Conservation (phyloP, 1,284 basidiomycete species). For the Takashimella tepidaria region DNA sequence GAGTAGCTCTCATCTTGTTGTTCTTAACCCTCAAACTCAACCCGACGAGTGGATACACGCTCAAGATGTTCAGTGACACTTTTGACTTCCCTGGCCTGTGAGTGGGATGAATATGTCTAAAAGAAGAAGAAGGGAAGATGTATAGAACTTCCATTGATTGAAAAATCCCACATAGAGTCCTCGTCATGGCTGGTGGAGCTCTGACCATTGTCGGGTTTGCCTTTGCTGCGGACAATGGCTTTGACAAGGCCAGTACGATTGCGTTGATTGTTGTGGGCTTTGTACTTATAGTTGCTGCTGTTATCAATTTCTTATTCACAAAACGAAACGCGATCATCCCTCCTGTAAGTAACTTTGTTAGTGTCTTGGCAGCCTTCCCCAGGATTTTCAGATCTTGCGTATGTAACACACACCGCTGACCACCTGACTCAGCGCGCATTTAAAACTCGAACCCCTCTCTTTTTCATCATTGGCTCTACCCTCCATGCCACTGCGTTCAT, state of each 20-base stretch:
- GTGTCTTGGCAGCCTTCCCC: too few species aligned
- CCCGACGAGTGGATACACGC: conserved; percentile 19
- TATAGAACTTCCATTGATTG: too few species aligned
- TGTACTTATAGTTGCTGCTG: conserved; percentile 55
- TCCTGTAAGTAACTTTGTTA: conserved; percentile 23
- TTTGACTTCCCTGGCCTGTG: conserved; percentile 44
- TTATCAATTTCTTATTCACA: conserved; percentile 64
- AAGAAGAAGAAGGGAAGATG: too few species aligned
- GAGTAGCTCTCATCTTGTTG: conserved; percentile 61
- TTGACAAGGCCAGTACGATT: conserved; percentile 57
- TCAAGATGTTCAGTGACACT: conserved; percentile 24
- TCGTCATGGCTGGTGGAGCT: conserved; percentile 67
- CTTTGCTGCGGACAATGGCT: conserved; percentile 44
- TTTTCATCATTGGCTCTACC: conserved; percentile 34
- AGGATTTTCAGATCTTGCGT: too few species aligned
- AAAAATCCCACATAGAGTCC: conserved; percentile 43
- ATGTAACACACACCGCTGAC: too few species aligned
- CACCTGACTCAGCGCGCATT: conserved; percentile 25
- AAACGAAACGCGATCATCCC: conserved; percentile 69
- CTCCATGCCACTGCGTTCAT: conserved; percentile 33
- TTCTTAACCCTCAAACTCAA: conserved; percentile 81
- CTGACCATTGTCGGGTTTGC: conserved; percentile 72
- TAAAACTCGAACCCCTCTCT: conserved; percentile 38
- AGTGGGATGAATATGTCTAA: too few species aligned
- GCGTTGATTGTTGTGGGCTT: conserved; percentile 66